Conservation (phyloP, 331 rosid genomes). For the Erythrophleum ivorense region DNA sequence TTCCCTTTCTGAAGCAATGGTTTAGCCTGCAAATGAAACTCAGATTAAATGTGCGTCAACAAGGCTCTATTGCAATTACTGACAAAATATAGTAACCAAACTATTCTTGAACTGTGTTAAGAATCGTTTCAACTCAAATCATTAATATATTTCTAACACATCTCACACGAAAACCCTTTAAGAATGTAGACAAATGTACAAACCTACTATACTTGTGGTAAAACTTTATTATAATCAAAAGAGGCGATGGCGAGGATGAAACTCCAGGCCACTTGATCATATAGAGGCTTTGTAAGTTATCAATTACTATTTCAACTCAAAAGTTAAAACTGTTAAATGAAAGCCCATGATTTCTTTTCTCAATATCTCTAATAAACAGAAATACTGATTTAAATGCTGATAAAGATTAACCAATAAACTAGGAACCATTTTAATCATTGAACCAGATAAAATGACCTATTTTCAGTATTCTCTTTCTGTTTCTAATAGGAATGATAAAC, state of each 20-base stretch:
- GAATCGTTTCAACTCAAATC: no score
- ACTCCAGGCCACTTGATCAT: no score
- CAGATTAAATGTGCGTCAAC: conserved; percentile 15
- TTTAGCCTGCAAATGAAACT: conserved; percentile 62
- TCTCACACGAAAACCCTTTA: no score
- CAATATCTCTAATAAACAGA: neutral
- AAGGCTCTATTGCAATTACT: neutral
- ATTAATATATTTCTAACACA: no score
- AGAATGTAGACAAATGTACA: no score
- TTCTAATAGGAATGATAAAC: neutral
- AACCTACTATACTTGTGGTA: no score
- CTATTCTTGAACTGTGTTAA: neutral
- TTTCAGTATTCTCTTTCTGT: neutral
- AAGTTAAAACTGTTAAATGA: neutral
- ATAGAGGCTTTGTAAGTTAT: no score
- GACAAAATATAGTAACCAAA: neutral
- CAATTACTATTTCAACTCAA: no score
- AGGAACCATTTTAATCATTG: neutral
- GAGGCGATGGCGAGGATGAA: no score
- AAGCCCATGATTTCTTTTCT: neutral
- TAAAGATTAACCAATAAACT: neutral
- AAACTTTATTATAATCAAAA: no score
- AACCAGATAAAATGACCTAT: conserved; percentile 15
- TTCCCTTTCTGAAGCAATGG: conserved; percentile 76
- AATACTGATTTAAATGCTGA: neutral